Conservation (phyloP, 306 rosid genomes). For the Ormosia semicastrata region DNA sequence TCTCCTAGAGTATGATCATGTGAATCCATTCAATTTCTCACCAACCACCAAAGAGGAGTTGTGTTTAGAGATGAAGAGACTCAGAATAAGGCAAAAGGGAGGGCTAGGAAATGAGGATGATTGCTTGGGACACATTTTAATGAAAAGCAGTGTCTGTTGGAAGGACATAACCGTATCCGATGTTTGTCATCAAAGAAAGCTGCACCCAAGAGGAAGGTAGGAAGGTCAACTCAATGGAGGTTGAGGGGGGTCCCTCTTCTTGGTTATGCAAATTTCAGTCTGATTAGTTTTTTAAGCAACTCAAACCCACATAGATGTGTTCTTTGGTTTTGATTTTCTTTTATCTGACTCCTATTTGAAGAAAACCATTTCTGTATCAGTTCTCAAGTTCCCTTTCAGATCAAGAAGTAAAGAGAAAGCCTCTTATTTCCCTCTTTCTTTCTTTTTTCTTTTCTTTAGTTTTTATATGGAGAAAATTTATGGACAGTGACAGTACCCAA, state of each 20-base stretch:
- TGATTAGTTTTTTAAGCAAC: constrained; percentile 1
- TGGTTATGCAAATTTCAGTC: constrained; percentile 26
- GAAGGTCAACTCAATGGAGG: constrained; percentile 19
- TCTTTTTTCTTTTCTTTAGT: not conserved
- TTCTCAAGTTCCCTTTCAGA: constrained; percentile 14
- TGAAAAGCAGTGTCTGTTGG: not conserved
- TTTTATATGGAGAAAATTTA: constrained; percentile 18
- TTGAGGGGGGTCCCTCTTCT: constrained; percentile 37
- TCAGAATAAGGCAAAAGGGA: constrained; percentile 32
- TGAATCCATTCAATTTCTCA: constrained; percentile 19
- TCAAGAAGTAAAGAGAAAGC: constrained; percentile 22
- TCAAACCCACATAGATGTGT: not conserved
- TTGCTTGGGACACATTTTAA: constrained; percentile 30
- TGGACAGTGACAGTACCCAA: constrained; percentile 6
- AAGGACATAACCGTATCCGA: constrained; percentile 29
- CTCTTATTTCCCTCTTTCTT: not conserved
- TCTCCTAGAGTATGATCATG: constrained; percentile 15
- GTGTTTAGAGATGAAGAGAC: constrained; percentile 25
- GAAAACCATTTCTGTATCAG: constrained; percentile 11
- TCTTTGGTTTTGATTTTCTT: not conserved
- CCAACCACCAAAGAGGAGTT: constrained; percentile 15
- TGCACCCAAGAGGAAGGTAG: constrained; percentile 37
- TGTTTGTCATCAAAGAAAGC: constrained; percentile 31
- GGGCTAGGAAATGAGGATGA: constrained; percentile 30
- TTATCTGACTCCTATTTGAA: not conserved